phyloP scores from a whole-genome alignment of 495 filamentous ascomycete genomes.

The Tuber calosporum region DNA sequence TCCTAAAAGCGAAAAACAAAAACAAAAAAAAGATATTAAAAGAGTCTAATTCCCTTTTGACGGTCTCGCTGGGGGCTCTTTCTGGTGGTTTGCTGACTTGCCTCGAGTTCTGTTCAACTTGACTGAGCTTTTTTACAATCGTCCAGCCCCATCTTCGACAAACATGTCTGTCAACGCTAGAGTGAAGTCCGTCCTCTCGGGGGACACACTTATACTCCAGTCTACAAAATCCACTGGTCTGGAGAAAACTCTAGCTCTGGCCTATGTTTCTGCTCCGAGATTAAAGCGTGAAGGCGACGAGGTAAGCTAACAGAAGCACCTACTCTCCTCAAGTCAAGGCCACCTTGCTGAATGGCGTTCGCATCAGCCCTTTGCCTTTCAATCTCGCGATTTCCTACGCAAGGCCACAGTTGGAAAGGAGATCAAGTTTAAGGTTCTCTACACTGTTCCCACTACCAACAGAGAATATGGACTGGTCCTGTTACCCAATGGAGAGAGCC shows the following conservation, averaged over 20 bases:
- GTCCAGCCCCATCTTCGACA: conserved; percentile 5
- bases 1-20: too few relatives aligned
- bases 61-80: not conserved
- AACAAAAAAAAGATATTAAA: rapidly evolving
- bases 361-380: conserved; percentile 67
- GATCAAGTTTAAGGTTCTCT: conserved; percentile 72
- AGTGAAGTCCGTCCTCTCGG: conserved; percentile 88
- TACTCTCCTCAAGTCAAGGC: conserved; percentile 14
- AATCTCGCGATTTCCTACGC: conserved; percentile 86
- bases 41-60: too few relatives aligned
- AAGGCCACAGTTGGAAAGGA: conserved; percentile 76
- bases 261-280: conserved; percentile 82
- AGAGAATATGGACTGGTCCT: conserved; percentile 78
- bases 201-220: conserved; percentile 79
- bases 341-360: conserved; percentile 17
- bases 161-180: conserved; percentile 53
- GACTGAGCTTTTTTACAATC: conserved; percentile 14
- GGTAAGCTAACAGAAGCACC: conserved; percentile 44
- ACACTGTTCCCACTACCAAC: conserved; percentile 64
- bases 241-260: conserved; percentile 79
- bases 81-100: not conserved
- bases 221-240: conserved; percentile 60
- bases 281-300: conserved; percentile 85
- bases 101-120: not conserved
- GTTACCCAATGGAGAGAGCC: conserved; percentile 61